Evolutionary conservation across 371 early-diverging fungal species (phyloP), one percentile per base, ranked within the genome.

Genomic region (Rhizopus stolonifer): DNA sequence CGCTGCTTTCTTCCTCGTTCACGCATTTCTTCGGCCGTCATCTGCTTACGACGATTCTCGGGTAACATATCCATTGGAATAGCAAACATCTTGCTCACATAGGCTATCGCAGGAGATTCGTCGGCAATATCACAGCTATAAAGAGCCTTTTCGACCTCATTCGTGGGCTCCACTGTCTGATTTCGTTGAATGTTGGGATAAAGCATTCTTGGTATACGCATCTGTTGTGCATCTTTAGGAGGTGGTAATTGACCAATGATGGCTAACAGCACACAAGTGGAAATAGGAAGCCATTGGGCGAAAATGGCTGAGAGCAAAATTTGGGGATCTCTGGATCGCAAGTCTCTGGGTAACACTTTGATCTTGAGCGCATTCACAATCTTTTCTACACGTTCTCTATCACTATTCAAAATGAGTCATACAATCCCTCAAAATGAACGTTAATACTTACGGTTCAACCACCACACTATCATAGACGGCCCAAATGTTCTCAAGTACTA

Each of bases 401-500:
- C 85, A 15, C 87, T 88, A 58, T 10, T 14, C 15, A 26, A n/a
- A 34, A 9, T 45, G 21, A 0, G 8, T 22, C 7, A 54, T 0
- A 9, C 2, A 11, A 15, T 11, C 0, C 29, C 11, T 6, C 14
- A 29, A 18, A 6, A 5, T 26, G 1, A 3, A 9, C 26, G 9
- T 14, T 33, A 52, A 15, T 17, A 69, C 85, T 72, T 72, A 86
- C 77, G 83, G 83, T 38, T 86, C 74, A 13, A 86, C 61, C 4
- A 90, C 70, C 10, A 90, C 89, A 53, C 87, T 86, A 22, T 95
- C 90, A 67, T 98, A 97, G 0, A 98, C 89, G 49, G 92, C 86
- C 96, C 98, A 99, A 5, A 99, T 83, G 54, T 96, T 95, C 4
- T 91, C 92, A 43, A 99, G 69, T 7, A 93, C 90, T 47, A 99